Base-by-base conservation (phyloP, 2,329 filamentous ascomycete genomes). In the Leptographium wingfieldii region DNA sequence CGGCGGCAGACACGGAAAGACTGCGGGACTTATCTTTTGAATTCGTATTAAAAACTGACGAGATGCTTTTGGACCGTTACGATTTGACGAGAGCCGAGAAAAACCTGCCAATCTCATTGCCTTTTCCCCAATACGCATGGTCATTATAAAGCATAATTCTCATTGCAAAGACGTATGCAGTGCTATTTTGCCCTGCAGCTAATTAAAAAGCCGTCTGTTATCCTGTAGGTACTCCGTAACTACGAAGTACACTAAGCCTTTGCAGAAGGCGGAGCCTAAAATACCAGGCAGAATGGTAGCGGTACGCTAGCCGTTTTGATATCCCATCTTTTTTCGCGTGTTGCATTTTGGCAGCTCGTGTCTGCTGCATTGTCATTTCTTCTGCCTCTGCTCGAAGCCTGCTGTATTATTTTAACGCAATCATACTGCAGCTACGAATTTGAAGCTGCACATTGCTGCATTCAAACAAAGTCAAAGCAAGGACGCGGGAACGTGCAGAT, bases 281-380 rank as follows among this genome's bases (percentile, higher is more conserved):
- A 38, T 43, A 12, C 25, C n/a, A 58, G 49, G 57, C 35, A 53
- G 22, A 11, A 54, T 4, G 2, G 19, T 33, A 14, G 22, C 46
- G 11, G 22, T 48, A 27, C 27, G 27, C 51, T 53, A 53, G 51
- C 31, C 25, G 25, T 56, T 46, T 25, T 9, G 31, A 38, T 16
- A 55, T 22, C 22, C 22, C 22, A 10, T 14, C 16, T 57, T 57
- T 57, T 59, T 59, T 59, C 58, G 58, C 58, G 58, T 55, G 40
- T 48, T 48, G 38, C 25, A 3, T 29, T 38, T 7, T 48, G 16
- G 40, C 6, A 16, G 16, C 35, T 31, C 25, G 38, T 53, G 35
- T 38, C 35, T 11, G 19, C 19, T 19, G 29, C 35, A 14, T 9
- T 16, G 16, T 40, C 52, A 19, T 35, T 11, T 19, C 52, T 22